Percentiles rank a stretch among this genome's conserved stretches.
Conservation (phyloP, 192 early-diverging fungal genomes). For the Chytriomyces sp. region DNA sequence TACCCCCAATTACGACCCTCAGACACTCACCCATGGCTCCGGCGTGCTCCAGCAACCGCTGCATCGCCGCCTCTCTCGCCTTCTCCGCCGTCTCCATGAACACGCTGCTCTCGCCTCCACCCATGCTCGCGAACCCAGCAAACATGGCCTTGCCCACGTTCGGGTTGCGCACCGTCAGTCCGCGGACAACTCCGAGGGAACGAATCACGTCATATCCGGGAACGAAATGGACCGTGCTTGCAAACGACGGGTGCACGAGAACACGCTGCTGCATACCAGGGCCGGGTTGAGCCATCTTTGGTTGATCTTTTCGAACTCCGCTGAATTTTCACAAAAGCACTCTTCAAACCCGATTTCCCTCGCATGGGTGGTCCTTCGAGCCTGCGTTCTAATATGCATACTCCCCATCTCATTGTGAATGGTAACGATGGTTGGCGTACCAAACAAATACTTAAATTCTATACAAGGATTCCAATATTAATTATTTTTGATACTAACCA, state of each 20-base stretch:
- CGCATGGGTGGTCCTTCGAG: too few relatives aligned
- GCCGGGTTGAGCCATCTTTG: neutral
- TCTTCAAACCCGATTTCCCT: too few relatives aligned
- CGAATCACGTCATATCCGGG: neutral
- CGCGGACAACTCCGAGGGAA: neutral
- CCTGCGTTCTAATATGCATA: too few relatives aligned
- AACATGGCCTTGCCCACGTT: neutral
- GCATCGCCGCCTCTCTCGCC: conserved; percentile 15
- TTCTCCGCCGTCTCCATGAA: conserved; percentile 22
- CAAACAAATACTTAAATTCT: too few relatives aligned
- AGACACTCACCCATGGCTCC: neutral
- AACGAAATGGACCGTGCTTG: neutral
- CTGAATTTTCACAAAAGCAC: too few relatives aligned
- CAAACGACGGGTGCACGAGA: neutral
- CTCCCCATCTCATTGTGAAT: too few relatives aligned
- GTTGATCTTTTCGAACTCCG: too few relatives aligned
- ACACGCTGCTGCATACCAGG: too few relatives aligned
- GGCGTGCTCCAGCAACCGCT: conserved; percentile 15
- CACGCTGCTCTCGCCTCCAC: conserved; percentile 9
- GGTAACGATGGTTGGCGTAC: too few relatives aligned
- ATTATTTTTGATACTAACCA: too few relatives aligned
- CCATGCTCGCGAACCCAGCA: neutral
- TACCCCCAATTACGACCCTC: neutral
- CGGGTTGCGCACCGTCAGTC: neutral
- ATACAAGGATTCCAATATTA: too few relatives aligned